Conservation (phyloP, 495 filamentous ascomycete genomes). For the Tuber brumale region DNA sequence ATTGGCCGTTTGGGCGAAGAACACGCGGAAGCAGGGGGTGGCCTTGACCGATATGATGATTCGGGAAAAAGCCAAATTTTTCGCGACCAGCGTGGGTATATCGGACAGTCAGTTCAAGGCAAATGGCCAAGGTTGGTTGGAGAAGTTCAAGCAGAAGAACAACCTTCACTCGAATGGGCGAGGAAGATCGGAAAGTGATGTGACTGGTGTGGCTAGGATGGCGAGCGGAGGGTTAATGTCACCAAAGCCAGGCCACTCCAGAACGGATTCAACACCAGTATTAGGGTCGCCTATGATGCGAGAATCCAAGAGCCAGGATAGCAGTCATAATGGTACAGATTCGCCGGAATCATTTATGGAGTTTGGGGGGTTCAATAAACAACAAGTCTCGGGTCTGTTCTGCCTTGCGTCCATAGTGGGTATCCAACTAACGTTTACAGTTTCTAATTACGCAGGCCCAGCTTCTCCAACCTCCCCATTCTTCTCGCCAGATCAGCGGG, state of each 20-base stretch:
- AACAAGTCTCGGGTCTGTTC: constrained; percentile 49
- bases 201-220: constrained; percentile 35
- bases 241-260: constrained; percentile 31
- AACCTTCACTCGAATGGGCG: constrained; percentile 49
- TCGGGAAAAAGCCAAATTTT: constrained; percentile 78
- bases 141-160: constrained; percentile 95
- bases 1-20: constrained; percentile 80
- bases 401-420: constrained; percentile 53
- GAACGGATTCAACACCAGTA: constrained; percentile 42
- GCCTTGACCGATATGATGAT: constrained; percentile 75
- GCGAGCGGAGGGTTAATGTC: constrained; percentile 22
- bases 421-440: constrained; percentile 55
- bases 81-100: constrained; percentile 68
- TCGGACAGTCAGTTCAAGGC: constrained; percentile 71
- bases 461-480: constrained; percentile 83
- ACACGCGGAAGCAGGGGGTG: constrained; percentile 69
- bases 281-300: constrained; percentile 36
- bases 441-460: constrained; percentile 64
- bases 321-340: constrained; percentile 36
- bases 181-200: constrained; percentile 44
- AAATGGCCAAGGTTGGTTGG: constrained; percentile 73
- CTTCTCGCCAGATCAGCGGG: constrained; percentile 54
- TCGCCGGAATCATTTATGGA: constrained; percentile 47
- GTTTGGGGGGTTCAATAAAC: constrained; percentile 49
- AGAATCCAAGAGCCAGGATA: constrained; percentile 40